phyloP scores from a whole-genome alignment of 495 filamentous ascomycete species.

The Xylaria palmicola region DNA sequence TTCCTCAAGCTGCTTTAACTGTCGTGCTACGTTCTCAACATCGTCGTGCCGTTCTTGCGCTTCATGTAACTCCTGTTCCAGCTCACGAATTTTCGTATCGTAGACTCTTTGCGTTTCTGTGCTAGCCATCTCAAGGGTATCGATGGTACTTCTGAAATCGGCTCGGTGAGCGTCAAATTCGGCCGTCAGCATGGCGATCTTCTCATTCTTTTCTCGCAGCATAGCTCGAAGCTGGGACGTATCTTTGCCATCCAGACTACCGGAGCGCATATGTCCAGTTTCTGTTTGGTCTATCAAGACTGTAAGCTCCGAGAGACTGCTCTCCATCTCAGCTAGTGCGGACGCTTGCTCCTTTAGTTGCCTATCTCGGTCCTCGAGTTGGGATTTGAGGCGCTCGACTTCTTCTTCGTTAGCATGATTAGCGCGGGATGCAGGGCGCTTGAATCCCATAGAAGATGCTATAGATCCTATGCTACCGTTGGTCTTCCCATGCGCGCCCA shows the following conservation, averaged over 20 bases:
- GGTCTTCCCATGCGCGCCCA: slow-evolving; percentile 50
- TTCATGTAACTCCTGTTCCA: slow-evolving; percentile 82
- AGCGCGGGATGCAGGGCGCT: slow-evolving; percentile 50
- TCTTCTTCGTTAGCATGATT: slow-evolving; percentile 58
- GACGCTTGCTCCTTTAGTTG: slow-evolving; percentile 84
- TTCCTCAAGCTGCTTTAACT: slow-evolving; percentile 94
- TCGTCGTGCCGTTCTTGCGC: slow-evolving; percentile 80
- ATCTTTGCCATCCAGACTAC: slow-evolving; percentile 76
- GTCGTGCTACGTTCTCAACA: slow-evolving; percentile 83
- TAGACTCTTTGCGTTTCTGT: slow-evolving; percentile 98
- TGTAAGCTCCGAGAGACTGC: slow-evolving; percentile 71
- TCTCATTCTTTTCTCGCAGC: slow-evolving; percentile 93
- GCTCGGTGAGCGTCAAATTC: slow-evolving; percentile 96
- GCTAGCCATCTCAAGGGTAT: slow-evolving; percentile 93
- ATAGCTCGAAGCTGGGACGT: slow-evolving; percentile 72
- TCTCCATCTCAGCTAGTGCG: slow-evolving; percentile 82
- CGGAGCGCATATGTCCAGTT: slow-evolving; percentile 36
- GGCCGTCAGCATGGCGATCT: slow-evolving; percentile 83
- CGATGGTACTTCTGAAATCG: slow-evolving; percentile 94
- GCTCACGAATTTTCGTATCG: slow-evolving; percentile 83
- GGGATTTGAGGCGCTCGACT: slow-evolving; percentile 59
- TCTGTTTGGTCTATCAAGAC: slow-evolving; percentile 59
- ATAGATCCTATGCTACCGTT: slow-evolving; percentile 49
- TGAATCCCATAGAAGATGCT: slow-evolving; percentile 45
- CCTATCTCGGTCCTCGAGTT: slow-evolving; percentile 80